Evolutionary conservation across 2,329 filamentous ascomycete genomes (phyloP).

Genomic region (Phoma sp.): DNA sequence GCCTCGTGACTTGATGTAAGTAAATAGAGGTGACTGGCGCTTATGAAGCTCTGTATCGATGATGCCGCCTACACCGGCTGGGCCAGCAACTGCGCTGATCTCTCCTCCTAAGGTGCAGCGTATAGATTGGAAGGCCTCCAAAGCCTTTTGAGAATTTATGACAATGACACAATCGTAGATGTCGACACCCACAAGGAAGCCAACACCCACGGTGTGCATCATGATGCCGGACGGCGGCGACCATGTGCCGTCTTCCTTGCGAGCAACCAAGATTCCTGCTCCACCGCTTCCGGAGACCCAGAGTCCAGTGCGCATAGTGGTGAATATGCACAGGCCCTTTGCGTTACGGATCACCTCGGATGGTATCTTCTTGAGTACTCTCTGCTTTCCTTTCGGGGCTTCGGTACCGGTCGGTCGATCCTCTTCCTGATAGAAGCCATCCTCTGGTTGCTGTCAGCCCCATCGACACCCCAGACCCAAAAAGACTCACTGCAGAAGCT

Average conservation of each 20-base stretch:
- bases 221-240: slow-evolving; percentile 89
- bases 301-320: slow-evolving; percentile 90
- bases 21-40: slow-evolving; percentile 74
- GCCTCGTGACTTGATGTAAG: slow-evolving; percentile 87
- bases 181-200: slow-evolving; percentile 89
- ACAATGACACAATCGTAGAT: slow-evolving; percentile 96
- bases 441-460: slow-evolving; percentile 52
- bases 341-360: slow-evolving; percentile 82
- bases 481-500: slow-evolving; percentile 79
- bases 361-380: slow-evolving; percentile 82
- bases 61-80: slow-evolving; percentile 75
- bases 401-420: slow-evolving; percentile 51
- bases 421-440: slow-evolving; percentile 71
- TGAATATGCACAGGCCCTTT: slow-evolving; percentile 90
- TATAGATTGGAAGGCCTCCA: slow-evolving; percentile 82
- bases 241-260: slow-evolving; percentile 86
- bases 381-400: slow-evolving; percentile 67
- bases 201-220: slow-evolving; percentile 85
- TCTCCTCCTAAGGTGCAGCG: slow-evolving; percentile 83
- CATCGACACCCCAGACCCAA: not conserved
- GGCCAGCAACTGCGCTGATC: slow-evolving; percentile 76
- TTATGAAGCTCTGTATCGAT: slow-evolving; percentile 73
- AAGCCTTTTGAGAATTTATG: slow-evolving; percentile 82
- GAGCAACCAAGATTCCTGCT: slow-evolving; percentile 82
- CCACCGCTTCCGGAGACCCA: slow-evolving; percentile 93